A percentile compares a stretch with the other conserved stretches of the same genome.
phyloP scores from a whole-genome alignment of 345 rosid species.

The Eutrema yunnanense region DNA sequence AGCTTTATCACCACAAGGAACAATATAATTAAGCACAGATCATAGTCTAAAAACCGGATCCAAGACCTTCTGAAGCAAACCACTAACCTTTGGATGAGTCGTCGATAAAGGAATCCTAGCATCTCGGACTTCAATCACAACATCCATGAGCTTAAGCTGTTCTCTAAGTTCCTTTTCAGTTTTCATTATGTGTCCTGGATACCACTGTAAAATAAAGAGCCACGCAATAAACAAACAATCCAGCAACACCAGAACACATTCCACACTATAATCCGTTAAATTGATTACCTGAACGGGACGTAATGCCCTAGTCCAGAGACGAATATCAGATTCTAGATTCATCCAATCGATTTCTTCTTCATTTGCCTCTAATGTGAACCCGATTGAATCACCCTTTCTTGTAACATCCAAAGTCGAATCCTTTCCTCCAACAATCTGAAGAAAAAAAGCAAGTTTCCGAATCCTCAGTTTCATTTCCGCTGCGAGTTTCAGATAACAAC shows the following conservation, averaged over 20 bases:
- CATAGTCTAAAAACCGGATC: neutral
- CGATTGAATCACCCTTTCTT: slow-evolving; percentile 21
- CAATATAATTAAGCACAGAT: neutral
- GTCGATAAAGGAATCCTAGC: slow-evolving; percentile 93
- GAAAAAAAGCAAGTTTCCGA: slow-evolving; percentile 2
- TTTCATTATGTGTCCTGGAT: slow-evolving; percentile 97
- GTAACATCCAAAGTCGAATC: slow-evolving; percentile 33
- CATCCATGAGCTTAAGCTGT: slow-evolving; percentile 94
- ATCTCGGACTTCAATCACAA: slow-evolving; percentile 86
- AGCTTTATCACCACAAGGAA: slow-evolving; percentile 1
- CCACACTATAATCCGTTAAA: neutral
- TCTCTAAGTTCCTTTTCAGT: slow-evolving; percentile 87
- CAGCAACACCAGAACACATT: neutral
- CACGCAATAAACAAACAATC: neutral
- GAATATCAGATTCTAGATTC: slow-evolving; percentile 71
- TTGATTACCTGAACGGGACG: slow-evolving; percentile 75
- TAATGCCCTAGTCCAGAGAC: slow-evolving; percentile 56
- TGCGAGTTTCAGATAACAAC: neutral
- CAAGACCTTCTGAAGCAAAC: neutral
- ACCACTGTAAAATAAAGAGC: slow-evolving; percentile 54
- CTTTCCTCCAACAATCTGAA: slow-evolving; percentile 69
- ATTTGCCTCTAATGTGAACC: slow-evolving; percentile 16
- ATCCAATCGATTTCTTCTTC: slow-evolving; percentile 58
- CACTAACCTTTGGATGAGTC: slow-evolving; percentile 69
- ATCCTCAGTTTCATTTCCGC: neutral